Conservation (phyloP, 495 filamentous ascomycete genomes). For the Aspergillus diversus region DNA sequence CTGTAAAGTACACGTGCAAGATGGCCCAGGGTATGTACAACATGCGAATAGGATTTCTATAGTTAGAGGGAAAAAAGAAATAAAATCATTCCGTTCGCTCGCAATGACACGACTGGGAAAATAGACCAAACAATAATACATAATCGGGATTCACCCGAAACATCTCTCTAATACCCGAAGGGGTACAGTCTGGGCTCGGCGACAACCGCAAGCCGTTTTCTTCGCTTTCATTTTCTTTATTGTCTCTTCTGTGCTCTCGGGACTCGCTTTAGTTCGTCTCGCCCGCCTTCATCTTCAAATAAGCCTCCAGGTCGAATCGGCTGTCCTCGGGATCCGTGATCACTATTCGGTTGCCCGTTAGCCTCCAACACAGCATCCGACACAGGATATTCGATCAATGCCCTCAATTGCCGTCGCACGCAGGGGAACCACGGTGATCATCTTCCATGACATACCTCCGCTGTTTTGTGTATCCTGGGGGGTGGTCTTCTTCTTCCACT, state of each 20-base stretch:
- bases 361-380: conserved; percentile 19
- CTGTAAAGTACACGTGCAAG: conserved; percentile 51
- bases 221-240: conserved; percentile 28
- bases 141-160: conserved; percentile 44
- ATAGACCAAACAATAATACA: conserved; percentile 57
- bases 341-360: conserved; percentile 54
- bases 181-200: conserved; percentile 40
- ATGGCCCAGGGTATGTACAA: conserved; percentile 56
- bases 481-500: conserved; percentile 76
- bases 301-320: conserved; percentile 89
- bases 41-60: conserved; percentile 52
- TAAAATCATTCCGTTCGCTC: conserved; percentile 51
- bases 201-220: conserved; percentile 35
- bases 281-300: conserved; percentile 66
- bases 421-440: neutral
- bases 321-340: conserved; percentile 82
- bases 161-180: conserved; percentile 45
- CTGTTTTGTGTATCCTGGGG: conserved; percentile 53
- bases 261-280: conserved; percentile 48
- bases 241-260: conserved; percentile 30
- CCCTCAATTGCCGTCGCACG: conserved; percentile 2
- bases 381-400: neutral
- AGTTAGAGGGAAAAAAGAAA: conserved; percentile 43
- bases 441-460: conserved; percentile 57
- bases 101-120: conserved; percentile 52